Evolutionary conservation across 768 basidiomycete genomes (phyloP).

Genomic region (Rubroboletus satanas): DNA sequence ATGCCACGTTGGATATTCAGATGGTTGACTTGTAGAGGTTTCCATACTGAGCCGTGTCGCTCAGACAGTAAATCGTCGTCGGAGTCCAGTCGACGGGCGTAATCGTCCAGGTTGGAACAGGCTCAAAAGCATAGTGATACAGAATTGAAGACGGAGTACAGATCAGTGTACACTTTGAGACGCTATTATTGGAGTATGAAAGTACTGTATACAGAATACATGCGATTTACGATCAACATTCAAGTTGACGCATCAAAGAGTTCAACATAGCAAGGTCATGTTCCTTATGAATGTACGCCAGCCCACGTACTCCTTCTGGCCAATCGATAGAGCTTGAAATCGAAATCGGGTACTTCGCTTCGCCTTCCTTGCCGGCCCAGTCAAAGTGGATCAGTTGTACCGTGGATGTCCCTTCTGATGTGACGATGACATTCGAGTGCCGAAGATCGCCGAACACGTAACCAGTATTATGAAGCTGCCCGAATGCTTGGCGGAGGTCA

Average conservation of each 20-base stretch:
- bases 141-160: too few relatives aligned
- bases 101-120: too few relatives aligned
- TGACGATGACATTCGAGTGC: slow-evolving; percentile 31
- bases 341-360: background rate
- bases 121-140: too few relatives aligned
- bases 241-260: background rate
- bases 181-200: too few relatives aligned
- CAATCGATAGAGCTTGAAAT: background rate
- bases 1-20: background rate
- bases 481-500: slow-evolving; percentile 19
- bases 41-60: too few relatives aligned
- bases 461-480: slow-evolving; percentile 27
- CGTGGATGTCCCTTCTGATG: background rate
- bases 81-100: too few relatives aligned
- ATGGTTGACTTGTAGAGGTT: background rate
- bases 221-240: too few relatives aligned
- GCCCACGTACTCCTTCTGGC: background rate
- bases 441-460: slow-evolving; percentile 41
- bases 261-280: slow-evolving; percentile 19
- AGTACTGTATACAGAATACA: too few relatives aligned
- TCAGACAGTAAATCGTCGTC: too few relatives aligned
- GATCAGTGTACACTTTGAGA: too few relatives aligned
- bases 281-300: background rate
- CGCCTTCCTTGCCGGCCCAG: background rate
- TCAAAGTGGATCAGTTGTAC: background rate